Percentiles rank a stretch among this genome's conserved stretches.
phyloP scores from a whole-genome alignment of 768 basidiomycete species.

The Baorangia bicolor region DNA sequence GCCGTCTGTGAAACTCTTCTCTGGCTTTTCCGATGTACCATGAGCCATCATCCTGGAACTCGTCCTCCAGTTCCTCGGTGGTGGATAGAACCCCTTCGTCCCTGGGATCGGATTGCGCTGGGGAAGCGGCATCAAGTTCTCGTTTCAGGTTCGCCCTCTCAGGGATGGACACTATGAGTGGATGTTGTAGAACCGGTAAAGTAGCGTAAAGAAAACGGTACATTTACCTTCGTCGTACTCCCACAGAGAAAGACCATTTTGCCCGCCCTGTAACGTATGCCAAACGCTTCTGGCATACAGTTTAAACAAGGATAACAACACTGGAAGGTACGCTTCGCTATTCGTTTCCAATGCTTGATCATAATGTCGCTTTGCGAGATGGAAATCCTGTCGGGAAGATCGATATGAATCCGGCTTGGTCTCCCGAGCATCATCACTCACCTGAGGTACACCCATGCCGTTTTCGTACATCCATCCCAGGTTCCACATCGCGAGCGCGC shows the following conservation, averaged over 20 bases:
- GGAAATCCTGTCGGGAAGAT: slow-evolving; percentile 67
- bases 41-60: slow-evolving; percentile 49
- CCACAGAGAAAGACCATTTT: slow-evolving; percentile 69
- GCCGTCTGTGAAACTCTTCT: slow-evolving; percentile 73
- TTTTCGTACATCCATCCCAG: slow-evolving; percentile 99
- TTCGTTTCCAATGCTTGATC: slow-evolving; percentile 89
- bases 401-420: not conserved
- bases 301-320: slow-evolving; percentile 76
- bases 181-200: not conserved
- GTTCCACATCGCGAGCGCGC: slow-evolving; percentile 97
- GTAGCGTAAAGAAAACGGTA: not conserved
- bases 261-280: slow-evolving; percentile 74
- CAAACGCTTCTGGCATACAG: slow-evolving; percentile 82
- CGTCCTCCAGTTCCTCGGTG: slow-evolving; percentile 30
- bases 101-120: not conserved
- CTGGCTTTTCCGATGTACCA: slow-evolving; percentile 86
- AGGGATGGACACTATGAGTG: slow-evolving; percentile 20
- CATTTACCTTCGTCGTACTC: slow-evolving; percentile 49
- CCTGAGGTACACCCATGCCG: slow-evolving; percentile 87
- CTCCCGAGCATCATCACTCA: slow-evolving; percentile 28
- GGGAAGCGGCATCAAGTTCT: slow-evolving; percentile 26
- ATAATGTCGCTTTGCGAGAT: slow-evolving; percentile 94
- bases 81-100: slow-evolving; percentile 8
- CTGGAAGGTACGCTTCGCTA: slow-evolving; percentile 84
- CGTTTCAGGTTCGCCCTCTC: slow-evolving; percentile 21